Base-by-base conservation (phyloP, 192 early-diverging fungal species). In the Paraglomus occultum region DNA sequence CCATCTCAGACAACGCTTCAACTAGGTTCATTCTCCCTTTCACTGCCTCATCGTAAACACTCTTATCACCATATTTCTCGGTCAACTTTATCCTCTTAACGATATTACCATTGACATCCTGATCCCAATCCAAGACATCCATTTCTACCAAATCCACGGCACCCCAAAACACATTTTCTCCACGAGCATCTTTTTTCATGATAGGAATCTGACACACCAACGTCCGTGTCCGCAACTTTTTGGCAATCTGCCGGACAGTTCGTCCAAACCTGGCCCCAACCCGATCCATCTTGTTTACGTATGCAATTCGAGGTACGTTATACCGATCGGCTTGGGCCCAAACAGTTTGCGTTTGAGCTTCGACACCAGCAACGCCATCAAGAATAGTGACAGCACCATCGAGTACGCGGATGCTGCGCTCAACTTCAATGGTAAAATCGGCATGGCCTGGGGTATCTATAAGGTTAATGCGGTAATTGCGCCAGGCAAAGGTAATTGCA, bases 231-330 rank as follows among this genome's bases (percentile, higher is more conserved):
- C 87, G 76, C 5, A 91, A 73, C 52, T 83, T 85, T 2, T 78
- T 72, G 46, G 76, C 67, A 39, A 92, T 84, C 15, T 89, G 88
- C 11, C 69, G 62, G 4, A 91, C 79, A 0, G 87, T 85, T 40
- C 82, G 76, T 1, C 79, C 82, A 69, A 91, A 84, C 0, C 76
- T 77, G 4, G 92, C 91, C 5, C 94, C 96, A 5, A 82, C 79
- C 3, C 96, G 81, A 72, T 98, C 96, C 90, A 98, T 91, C 71
- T 98, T 98, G 81, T 98, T 98, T n/a, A 97, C 85, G 83, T 92
- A 94, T 1, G 88, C 86, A 15, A 98, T 80, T 0, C 94, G 85
- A 2, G 96, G 94, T 0, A 96, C 83, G 0, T 75, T 69, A 67
- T 96, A 95, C 11, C 89, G 77, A 64, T 87, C 84, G 55, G 95